Evolutionary conservation across 352 stramenopile species (phyloP).

Genomic region (Peronosclerospora sorghi): DNA sequence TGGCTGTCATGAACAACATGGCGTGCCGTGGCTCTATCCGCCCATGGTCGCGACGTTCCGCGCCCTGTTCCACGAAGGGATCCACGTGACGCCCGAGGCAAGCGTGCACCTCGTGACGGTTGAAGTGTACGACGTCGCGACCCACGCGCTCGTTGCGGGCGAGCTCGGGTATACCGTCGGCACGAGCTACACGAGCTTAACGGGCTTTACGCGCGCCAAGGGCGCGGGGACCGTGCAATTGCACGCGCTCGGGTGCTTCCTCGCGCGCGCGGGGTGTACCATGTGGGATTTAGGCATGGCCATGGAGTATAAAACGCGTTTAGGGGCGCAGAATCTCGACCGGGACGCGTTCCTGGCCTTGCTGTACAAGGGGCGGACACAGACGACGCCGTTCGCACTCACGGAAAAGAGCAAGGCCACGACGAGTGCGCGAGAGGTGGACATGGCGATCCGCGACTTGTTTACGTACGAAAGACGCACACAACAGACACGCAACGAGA

Average conservation of each 20-base stretch:
- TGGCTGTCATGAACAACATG: constrained; percentile 88
- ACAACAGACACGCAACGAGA: no score
- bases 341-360: constrained; percentile 62
- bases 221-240: constrained; percentile 81
- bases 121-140: constrained; percentile 79
- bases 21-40: constrained; percentile 88
- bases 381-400: constrained; percentile 42
- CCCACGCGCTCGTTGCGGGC: constrained; percentile 71
- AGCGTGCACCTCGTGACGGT: constrained; percentile 85
- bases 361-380: constrained; percentile 48
- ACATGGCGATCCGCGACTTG: no score
- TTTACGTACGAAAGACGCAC: no score
- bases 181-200: constrained; percentile 86
- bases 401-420: constrained; percentile 25
- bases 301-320: constrained; percentile 81
- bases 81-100: constrained; percentile 24
- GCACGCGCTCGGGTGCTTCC: constrained; percentile 58
- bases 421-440: no score
- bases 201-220: constrained; percentile 59
- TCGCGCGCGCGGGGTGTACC: constrained; percentile 66
- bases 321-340: constrained; percentile 60
- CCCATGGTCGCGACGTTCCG: constrained; percentile 81
- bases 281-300: constrained; percentile 86
- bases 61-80: constrained; percentile 55
- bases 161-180: constrained; percentile 91